These are phyloP conservation scores for Suhomyces sp. DNA, from an alignment of 805 yeast species.

Conservation along the genomic window DNA sequence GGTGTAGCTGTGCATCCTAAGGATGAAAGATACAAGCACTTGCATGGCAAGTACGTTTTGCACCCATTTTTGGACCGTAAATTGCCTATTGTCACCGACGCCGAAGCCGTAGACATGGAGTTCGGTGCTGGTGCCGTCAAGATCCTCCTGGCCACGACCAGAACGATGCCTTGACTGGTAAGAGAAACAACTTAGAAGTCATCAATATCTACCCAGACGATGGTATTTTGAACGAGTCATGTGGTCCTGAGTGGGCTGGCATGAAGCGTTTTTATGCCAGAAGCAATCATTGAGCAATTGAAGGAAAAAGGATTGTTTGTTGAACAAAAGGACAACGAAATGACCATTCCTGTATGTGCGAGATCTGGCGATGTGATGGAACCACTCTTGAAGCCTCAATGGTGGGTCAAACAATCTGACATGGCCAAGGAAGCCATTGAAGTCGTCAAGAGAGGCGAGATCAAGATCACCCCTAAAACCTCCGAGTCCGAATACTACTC, in stretches of 20 bases:
- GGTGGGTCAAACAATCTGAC: slow-evolving; percentile 94
- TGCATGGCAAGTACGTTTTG: slow-evolving; percentile 87
- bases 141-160: slow-evolving; percentile 97
- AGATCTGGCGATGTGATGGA: slow-evolving; percentile 97
- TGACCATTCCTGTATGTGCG: slow-evolving; percentile 91
- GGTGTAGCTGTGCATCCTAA: slow-evolving; percentile 97
- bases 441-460: slow-evolving; percentile 79
- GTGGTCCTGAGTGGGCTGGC: slow-evolving; percentile 87
- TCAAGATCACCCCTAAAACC: slow-evolving; percentile 79
- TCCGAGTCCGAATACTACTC: slow-evolving; percentile 92
- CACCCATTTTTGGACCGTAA: slow-evolving; percentile 88
- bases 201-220: slow-evolving; percentile 90
- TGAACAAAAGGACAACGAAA: slow-evolving; percentile 90
- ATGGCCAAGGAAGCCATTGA: slow-evolving; percentile 86
- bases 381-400: slow-evolving; percentile 96
- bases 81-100: slow-evolving; percentile 84
- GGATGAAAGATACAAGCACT: slow-evolving; percentile 86
- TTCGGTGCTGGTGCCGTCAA: slow-evolving; percentile 99
- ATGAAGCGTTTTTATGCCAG: slow-evolving; percentile 95
- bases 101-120: slow-evolving; percentile 97
- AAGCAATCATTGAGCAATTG: slow-evolving; percentile 69
- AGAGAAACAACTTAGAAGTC: slow-evolving; percentile 84
- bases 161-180: slow-evolving; percentile 95
- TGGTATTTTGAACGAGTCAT: slow-evolving; percentile 84
- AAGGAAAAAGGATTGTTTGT: slow-evolving; percentile 70